Conservation (phyloP, 2,329 filamentous ascomycete species). For the Alternaria infectoria region DNA sequence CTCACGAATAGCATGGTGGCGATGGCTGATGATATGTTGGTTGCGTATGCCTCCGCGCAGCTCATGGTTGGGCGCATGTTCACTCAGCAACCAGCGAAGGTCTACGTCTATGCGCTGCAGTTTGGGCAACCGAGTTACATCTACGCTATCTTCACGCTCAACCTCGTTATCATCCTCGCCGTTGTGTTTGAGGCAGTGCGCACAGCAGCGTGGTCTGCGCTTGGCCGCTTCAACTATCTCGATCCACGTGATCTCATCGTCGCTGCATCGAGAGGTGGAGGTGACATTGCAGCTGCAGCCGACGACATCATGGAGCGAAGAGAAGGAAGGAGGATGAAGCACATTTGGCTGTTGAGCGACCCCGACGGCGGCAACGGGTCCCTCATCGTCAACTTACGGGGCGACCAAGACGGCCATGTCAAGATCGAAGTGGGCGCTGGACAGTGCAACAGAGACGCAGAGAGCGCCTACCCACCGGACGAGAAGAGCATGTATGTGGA, state of each 20-base stretch:
- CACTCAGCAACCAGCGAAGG: constrained; percentile 17
- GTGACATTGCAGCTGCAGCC: constrained; percentile 24
- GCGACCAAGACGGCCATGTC: constrained; percentile 28
- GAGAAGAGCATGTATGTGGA: constrained; percentile 1
- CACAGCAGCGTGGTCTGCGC: constrained; percentile 29
- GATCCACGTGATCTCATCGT: constrained; percentile 39
- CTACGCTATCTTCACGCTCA: constrained; percentile 38
- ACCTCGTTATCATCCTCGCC: constrained; percentile 29
- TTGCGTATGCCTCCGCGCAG: constrained; percentile 43
- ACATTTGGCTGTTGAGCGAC: constrained; percentile 31
- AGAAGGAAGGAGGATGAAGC: constrained; percentile 19
- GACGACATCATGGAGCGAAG: constrained; percentile 21
- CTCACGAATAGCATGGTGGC: constrained; percentile 32
- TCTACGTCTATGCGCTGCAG: constrained; percentile 25
- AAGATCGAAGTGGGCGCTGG: constrained; percentile 20
- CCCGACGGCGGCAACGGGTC: constrained; percentile 33
- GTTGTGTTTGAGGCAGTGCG: constrained; percentile 31
- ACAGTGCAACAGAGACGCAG: neutral
- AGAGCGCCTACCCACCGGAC: neutral
- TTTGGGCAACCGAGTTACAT: constrained; percentile 38
- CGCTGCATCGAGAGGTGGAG: constrained; percentile 30
- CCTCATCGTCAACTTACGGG: constrained; percentile 26
- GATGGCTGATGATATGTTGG: constrained; percentile 39
- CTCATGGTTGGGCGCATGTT: constrained; percentile 39
- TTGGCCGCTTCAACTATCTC: constrained; percentile 38